Base-by-base conservation (phyloP, 208 protist species). In the Leishmania turanica region DNA sequence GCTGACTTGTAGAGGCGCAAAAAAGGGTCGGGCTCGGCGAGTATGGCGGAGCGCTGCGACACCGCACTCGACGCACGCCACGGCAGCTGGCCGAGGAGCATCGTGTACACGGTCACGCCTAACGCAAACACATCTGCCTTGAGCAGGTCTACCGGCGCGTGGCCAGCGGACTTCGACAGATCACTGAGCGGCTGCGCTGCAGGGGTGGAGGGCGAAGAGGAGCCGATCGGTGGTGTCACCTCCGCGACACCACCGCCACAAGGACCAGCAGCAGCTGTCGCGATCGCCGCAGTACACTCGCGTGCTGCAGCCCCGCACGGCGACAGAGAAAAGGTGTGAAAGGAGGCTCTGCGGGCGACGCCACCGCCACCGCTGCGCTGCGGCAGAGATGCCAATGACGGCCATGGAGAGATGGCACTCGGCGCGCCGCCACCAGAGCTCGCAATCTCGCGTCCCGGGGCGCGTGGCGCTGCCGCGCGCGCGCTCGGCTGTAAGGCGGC, bases 111-210 rank as follows among this genome's bases (percentile, higher is more conserved):
- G 40, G 92, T 95, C 40, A 95, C 90, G 5, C 92, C 92, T 15
- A 95, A 60, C 24, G 91, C 78, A 62, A 95, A 95, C n/a, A 92
- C 89, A 73, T 95, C 91, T 1, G 83, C 87, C 75, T 91, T 92
- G 73, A 95, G 92, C n/a, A 95, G 80, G 58, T 95, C 86, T 4
- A 91, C 89, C 21, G 72, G 72, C 51, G 31, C 27, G 3, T 77
- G 58, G n/a, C 13, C 49, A 34, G 27, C 74, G 60, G n/a, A 40
- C 40, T 37, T 15, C 34, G 56, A 68, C 34, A 69, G 75, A 65
- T 34, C 47, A 47, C 65, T 3, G 6, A 45, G 13, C 49, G 69
- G 76, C 45, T 81, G 79, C 24, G 4, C 51, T 0, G 53, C 40
- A 1, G 72, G 69, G 1, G 60, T 65, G 11, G 40, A 27, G 13